Evolutionary conservation across 164 flowering plant genomes (phyloP).

Genomic region (Vitis vinifera): DNA sequence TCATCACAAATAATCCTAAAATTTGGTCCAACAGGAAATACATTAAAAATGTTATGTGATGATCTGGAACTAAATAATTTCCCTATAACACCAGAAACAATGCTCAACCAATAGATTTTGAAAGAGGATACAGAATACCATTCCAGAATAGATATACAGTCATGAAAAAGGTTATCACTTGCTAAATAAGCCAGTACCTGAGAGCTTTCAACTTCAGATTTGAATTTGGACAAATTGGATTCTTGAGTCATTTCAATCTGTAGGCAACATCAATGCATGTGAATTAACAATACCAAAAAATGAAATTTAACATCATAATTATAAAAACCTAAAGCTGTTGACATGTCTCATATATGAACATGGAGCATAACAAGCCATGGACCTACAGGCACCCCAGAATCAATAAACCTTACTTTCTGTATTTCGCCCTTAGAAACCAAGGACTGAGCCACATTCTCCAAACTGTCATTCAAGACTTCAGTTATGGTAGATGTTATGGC

Average conservation of each 20-base stretch:
- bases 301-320: not conserved
- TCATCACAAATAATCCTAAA: too few relatives aligned
- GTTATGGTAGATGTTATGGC: conserved; percentile 66
- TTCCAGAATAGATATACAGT: not conserved
- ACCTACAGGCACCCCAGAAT: not conserved
- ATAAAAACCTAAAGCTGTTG: not conserved
- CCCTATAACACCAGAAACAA: too few relatives aligned
- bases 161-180: not conserved
- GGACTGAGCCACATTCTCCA: conserved; percentile 63
- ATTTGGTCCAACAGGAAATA: too few relatives aligned
- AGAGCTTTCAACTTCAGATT: conserved; percentile 51
- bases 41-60: too few relatives aligned
- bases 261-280: not conserved
- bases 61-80: too few relatives aligned
- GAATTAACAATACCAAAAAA: not conserved
- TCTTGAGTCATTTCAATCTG: conserved; percentile 57
- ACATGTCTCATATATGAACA: not conserved
- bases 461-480: conserved; percentile 63
- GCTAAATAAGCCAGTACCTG: conserved; percentile 37
- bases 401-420: conserved; percentile 45
- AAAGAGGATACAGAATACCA: not conserved
- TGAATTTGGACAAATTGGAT: conserved; percentile 53
- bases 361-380: not conserved
- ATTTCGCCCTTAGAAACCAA: conserved; percentile 61
- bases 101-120: too few relatives aligned